phyloP scores from a whole-genome alignment of 345 rosid species.

The Chamaenerion angustifolium region DNA sequence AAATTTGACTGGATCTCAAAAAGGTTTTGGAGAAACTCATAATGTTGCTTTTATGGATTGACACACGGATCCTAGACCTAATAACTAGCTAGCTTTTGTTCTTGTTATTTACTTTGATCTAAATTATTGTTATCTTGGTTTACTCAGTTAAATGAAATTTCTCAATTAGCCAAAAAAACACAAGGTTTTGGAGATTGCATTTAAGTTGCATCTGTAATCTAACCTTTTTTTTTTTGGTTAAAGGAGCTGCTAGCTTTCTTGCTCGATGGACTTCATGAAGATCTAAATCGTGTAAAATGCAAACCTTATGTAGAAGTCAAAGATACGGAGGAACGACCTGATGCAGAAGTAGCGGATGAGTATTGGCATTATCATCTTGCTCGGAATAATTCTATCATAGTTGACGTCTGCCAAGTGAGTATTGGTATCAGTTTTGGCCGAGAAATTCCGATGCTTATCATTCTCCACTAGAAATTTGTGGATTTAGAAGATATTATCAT shows the following conservation, averaged over 20 bases:
- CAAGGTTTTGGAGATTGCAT: neutral
- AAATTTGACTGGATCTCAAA: conserved; percentile 1
- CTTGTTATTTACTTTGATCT: too few species aligned
- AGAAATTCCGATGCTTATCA: conserved; percentile 11
- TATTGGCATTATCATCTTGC: conserved; percentile 86
- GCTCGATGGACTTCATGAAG: conserved; percentile 97
- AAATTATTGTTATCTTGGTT: too few species aligned
- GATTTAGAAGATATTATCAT: too few species aligned
- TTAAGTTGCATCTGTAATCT: neutral
- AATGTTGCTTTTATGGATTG: too few species aligned
- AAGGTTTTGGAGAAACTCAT: neutral
- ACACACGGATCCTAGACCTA: too few species aligned
- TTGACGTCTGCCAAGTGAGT: conserved; percentile 79
- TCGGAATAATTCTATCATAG: conserved; percentile 85
- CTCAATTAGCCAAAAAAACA: too few species aligned
- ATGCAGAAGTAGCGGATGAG: conserved; percentile 90
- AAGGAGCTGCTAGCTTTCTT: conserved; percentile 94
- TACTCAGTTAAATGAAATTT: too few species aligned
- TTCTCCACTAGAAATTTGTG: too few species aligned
- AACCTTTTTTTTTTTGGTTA: conserved; percentile 10
- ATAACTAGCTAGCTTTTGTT: too few species aligned
- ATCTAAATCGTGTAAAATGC: conserved; percentile 81
- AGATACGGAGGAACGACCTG: conserved; percentile 73
- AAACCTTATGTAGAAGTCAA: conserved; percentile 85
- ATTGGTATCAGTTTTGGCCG: conserved; percentile 16